These are phyloP conservation scores for Leavenworthia alabamica DNA, from an alignment of 345 rosid species.

Conservation along the genomic window DNA sequence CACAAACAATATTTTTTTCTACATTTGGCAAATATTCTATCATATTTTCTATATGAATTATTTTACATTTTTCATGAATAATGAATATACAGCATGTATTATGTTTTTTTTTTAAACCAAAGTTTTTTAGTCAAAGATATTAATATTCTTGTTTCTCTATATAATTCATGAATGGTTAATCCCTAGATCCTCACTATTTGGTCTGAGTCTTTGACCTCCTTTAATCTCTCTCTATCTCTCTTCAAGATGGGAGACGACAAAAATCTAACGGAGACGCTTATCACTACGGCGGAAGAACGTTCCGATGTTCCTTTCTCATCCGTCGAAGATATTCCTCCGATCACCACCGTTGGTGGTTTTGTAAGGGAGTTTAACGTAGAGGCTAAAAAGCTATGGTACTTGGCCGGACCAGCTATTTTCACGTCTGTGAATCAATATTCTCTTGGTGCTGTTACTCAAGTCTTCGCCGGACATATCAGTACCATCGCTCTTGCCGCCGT, in stretches of 20 bases:
- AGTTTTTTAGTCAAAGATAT: background rate
- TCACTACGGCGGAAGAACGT: conserved; percentile 22
- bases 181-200: conserved; percentile 17
- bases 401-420: conserved; percentile 94
- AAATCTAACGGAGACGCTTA: conserved; percentile 33
- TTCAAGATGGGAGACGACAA: conserved; percentile 29
- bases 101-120: background rate
- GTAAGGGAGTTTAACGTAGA: conserved; percentile 47
- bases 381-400: conserved; percentile 67
- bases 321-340: conserved; percentile 28
- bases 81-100: background rate
- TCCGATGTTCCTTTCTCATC: conserved; percentile 20
- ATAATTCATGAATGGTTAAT: background rate
- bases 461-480: conserved; percentile 70
- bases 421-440: conserved; percentile 73
- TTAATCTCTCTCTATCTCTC: too few species aligned
- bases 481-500: conserved; percentile 74
- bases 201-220: too few species aligned
- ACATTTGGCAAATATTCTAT: background rate
- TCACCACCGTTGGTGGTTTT: conserved; percentile 39
- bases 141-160: background rate
- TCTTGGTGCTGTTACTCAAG: conserved; percentile 84
- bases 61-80: too few species aligned
- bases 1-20: background rate
- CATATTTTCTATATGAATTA: too few species aligned